Base-by-base conservation (phyloP, 164 flowering plant species). In the Echeveria elegans region DNA sequence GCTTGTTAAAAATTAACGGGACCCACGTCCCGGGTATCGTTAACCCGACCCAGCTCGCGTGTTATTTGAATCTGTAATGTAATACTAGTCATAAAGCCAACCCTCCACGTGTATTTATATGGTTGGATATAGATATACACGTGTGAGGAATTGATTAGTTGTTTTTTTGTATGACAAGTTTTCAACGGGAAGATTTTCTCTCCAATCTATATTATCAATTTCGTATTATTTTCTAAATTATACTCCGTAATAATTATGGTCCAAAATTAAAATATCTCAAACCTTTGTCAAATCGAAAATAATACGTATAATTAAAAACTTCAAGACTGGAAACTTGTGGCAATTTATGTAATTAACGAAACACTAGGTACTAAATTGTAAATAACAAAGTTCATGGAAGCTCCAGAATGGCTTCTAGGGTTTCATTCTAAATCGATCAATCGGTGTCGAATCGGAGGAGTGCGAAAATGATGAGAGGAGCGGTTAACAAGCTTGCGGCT, bases 21-120 rank as follows among this genome's bases (percentile, higher is more conserved):
- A 78, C 82, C 81, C 92, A 87, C 80, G 68, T 89, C 0, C 83
- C 85, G 0, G 90, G 89, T 2, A 68, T 89, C 32, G 86, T 92
- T 32, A 92, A 92, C 77, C 98, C 98, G 9, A 78, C 88, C 16
- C 88, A 92, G 70, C 84, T 92, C n/a, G 85, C 83, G 18, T 72
- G 83, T 66, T 87, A 91, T 90, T 76, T 87, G 58, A 80, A 85
- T 73, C 80, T 78, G 91, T 84, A 77, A 78, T 26, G 61, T 4
- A 32, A 0, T 34, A 34, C n/a, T 6, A 45, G 45, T 34, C n/a
- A n/a, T n/a, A 14, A 43, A 43, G 48, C 48, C 48, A 16, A 43
- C 2, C 14, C 16, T 1, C 48, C 67, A 60, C 70, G 70, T 69
- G 72, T 61, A 24, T 68, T 1, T 15, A 2, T 40, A 19, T 34